phyloP scores from a whole-genome alignment of 2,329 filamentous ascomycete genomes.

The Alternaria brassicicola region DNA sequence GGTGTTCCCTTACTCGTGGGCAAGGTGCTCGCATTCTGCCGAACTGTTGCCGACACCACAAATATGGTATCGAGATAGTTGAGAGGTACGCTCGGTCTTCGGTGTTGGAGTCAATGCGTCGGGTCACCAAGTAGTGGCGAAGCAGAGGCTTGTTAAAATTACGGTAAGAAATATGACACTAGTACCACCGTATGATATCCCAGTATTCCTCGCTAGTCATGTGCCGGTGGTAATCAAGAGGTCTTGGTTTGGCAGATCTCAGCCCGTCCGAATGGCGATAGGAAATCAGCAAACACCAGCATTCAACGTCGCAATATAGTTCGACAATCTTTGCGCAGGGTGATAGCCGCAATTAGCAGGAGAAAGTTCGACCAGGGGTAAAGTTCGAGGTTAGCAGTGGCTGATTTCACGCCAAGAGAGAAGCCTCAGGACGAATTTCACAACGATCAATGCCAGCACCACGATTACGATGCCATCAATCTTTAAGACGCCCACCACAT shows the following conservation, averaged over 20 bases:
- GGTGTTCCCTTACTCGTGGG: background rate
- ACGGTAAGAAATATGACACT: background rate
- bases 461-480: background rate
- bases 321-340: background rate
- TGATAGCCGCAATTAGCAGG: conserved; percentile 1
- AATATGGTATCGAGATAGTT: background rate
- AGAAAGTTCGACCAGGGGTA: background rate
- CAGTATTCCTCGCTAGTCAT: background rate
- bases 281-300: background rate
- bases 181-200: background rate
- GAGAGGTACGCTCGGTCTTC: background rate
- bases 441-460: background rate
- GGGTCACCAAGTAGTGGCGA: background rate
- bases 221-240: background rate
- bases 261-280: background rate
- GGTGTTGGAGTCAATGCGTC: background rate
- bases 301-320: background rate
- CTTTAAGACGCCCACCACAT: background rate
- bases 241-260: background rate
- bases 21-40: background rate
- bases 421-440: background rate
- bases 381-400: background rate
- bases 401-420: background rate
- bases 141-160: background rate
- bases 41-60: background rate